These are phyloP conservation scores for Hymenoscyphus fructigenus DNA, from an alignment of 2,329 filamentous ascomycete genomes.

Conservation along the genomic window DNA sequence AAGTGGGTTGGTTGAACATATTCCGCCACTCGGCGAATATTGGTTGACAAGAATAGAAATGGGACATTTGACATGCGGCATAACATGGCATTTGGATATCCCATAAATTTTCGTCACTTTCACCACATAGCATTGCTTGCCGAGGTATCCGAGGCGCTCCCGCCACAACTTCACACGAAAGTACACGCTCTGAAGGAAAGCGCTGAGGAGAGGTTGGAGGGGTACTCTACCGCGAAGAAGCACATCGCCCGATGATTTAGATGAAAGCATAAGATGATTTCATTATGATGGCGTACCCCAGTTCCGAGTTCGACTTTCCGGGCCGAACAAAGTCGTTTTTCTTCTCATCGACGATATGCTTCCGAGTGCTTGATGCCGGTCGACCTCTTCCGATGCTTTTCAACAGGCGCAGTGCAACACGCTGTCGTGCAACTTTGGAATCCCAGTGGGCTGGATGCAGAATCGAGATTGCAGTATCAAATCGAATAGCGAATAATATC, in stretches of 20 bases:
- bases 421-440: background rate
- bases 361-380: background rate
- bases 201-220: no score
- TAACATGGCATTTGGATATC: constrained; percentile 1
- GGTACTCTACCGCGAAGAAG: no score
- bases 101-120: background rate
- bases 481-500: background rate
- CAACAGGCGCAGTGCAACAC: background rate
- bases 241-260: background rate
- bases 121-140: background rate
- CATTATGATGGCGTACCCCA: background rate
- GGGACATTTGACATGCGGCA: no score
- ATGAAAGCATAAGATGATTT: background rate
- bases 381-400: background rate
- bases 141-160: background rate
- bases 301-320: background rate
- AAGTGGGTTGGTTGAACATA: background rate
- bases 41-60: background rate
- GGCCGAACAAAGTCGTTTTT: background rate
- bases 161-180: background rate
- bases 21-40: background rate
- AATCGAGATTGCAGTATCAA: background rate
- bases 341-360: constrained; percentile 1
- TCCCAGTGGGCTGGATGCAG: background rate
- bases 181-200: background rate